Evolutionary conservation across 1,139 yeast genomes (phyloP).

Genomic region (Yamadazyma jaroonii): DNA sequence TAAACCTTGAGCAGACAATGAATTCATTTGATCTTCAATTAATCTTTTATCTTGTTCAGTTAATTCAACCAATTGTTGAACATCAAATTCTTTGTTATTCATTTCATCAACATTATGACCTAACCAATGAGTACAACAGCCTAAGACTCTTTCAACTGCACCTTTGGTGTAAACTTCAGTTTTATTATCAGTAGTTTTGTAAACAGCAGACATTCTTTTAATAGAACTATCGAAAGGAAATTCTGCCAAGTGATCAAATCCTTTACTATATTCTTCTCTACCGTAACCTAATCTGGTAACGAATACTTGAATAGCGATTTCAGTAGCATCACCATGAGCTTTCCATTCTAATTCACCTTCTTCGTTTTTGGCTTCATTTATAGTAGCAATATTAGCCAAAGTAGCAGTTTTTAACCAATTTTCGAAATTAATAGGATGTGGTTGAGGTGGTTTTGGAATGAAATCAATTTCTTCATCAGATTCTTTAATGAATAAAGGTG

Average conservation of each 20-base stretch:
- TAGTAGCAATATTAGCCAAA: slow-evolving; percentile 69
- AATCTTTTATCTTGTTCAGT: slow-evolving; percentile 36
- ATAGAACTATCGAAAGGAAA: slow-evolving; percentile 78
- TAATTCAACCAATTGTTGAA: slow-evolving; percentile 26
- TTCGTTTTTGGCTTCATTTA: slow-evolving; percentile 39
- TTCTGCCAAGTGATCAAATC: slow-evolving; percentile 52
- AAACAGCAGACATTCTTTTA: slow-evolving; percentile 71
- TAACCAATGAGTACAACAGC: slow-evolving; percentile 57
- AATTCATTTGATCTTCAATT: slow-evolving; percentile 59
- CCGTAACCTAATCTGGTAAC: slow-evolving; percentile 52
- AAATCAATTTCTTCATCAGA: slow-evolving; percentile 38
- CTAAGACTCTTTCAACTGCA: slow-evolving; percentile 72
- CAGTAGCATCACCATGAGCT: slow-evolving; percentile 85
- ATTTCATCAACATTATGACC: slow-evolving; percentile 23
- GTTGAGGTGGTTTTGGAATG: slow-evolving; percentile 20
- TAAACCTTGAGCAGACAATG: slow-evolving; percentile 65
- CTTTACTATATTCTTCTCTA: slow-evolving; percentile 39
- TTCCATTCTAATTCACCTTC: slow-evolving; percentile 53
- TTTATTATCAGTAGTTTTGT: slow-evolving; percentile 29
- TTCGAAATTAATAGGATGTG: slow-evolving; percentile 27
- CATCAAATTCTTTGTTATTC: slow-evolving; percentile 12
- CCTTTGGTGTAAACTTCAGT: slow-evolving; percentile 63
- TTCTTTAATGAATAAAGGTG: slow-evolving; percentile 43
- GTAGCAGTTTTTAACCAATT: slow-evolving; percentile 62
- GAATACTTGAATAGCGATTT: slow-evolving; percentile 77